phyloP scores from a whole-genome alignment of 1,284 basidiomycete species.

The Afroboletus lepidellus region DNA sequence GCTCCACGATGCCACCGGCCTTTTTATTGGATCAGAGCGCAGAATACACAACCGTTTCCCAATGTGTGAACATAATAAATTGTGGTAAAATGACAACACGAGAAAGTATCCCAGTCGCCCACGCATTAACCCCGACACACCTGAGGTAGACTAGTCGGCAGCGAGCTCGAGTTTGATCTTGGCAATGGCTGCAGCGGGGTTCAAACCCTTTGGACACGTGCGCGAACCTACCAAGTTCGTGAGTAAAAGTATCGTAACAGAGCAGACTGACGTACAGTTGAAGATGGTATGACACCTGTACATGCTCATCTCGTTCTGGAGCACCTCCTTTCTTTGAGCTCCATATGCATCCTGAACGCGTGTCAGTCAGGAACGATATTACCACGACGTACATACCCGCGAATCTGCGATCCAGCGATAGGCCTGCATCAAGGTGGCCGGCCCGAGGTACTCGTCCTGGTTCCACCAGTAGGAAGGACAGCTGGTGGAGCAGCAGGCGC shows the following conservation, averaged over 20 bases:
- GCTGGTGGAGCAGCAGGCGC: conserved; percentile 94
- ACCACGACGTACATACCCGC: conserved; percentile 50
- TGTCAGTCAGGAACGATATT: not conserved
- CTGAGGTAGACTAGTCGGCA: conserved; percentile 49
- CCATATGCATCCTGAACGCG: conserved; percentile 64
- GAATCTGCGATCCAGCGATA: conserved; percentile 99
- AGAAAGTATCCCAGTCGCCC: conserved; percentile 3
- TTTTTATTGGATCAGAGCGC: not conserved
- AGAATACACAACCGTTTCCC: not conserved
- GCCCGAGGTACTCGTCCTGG: conserved; percentile 97
- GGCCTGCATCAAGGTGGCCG: conserved; percentile 93
- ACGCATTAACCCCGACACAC: conserved; percentile 6
- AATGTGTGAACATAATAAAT: not conserved
- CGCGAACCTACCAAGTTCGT: conserved; percentile 56
- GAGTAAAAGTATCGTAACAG: not conserved
- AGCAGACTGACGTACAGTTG: conserved; percentile 65
- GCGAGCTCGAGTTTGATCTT: conserved; percentile 90
- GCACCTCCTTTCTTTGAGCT: conserved; percentile 83
- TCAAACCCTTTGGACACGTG: conserved; percentile 95
- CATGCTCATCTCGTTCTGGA: conserved; percentile 94
- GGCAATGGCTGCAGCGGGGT: conserved; percentile 85
- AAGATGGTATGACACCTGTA: conserved; percentile 96
- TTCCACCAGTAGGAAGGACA: conserved; percentile 99
- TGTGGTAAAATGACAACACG: conserved; percentile 6
- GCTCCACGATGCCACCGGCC: too few relatives aligned